A percentile compares a stretch with the other conserved stretches of the same genome.
These are phyloP conservation scores for Stentor coeruleus DNA, from an alignment of 73 alveolate species.

Conservation along the genomic window DNA sequence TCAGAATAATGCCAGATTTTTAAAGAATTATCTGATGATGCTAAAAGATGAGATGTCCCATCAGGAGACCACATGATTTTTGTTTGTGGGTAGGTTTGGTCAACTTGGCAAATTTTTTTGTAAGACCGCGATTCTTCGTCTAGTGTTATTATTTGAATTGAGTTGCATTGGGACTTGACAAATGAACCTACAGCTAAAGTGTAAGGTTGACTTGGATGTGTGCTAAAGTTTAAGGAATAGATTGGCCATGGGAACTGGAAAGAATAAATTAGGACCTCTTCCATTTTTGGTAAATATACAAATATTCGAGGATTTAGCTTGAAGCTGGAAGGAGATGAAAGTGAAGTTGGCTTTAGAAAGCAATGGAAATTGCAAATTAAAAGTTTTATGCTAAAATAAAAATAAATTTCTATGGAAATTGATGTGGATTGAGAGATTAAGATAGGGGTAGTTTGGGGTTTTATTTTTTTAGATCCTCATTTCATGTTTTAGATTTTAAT, in stretches of 20 bases:
- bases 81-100: conserved; percentile 91
- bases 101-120: conserved; percentile 49
- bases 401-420: too few relatives aligned
- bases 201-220: background rate
- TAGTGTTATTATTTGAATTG: conserved; percentile 61
- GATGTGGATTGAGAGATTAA: too few relatives aligned
- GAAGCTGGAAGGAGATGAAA: too few relatives aligned
- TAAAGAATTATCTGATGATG: conserved; percentile 41
- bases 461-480: too few relatives aligned
- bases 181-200: conserved; percentile 56
- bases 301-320: too few relatives aligned
- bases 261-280: background rate
- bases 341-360: too few relatives aligned
- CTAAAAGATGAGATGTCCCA: background rate
- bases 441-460: too few relatives aligned
- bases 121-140: conserved; percentile 56
- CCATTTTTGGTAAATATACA: too few relatives aligned
- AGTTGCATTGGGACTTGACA: conserved; percentile 46
- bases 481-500: too few relatives aligned
- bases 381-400: too few relatives aligned
- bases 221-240: background rate
- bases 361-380: too few relatives aligned
- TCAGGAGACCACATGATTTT: conserved; percentile 95
- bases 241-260: background rate
- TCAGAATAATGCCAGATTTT: background rate